phyloP scores from a whole-genome alignment of 2,329 filamentous ascomycete genomes.

The Epichloe uncinata region DNA sequence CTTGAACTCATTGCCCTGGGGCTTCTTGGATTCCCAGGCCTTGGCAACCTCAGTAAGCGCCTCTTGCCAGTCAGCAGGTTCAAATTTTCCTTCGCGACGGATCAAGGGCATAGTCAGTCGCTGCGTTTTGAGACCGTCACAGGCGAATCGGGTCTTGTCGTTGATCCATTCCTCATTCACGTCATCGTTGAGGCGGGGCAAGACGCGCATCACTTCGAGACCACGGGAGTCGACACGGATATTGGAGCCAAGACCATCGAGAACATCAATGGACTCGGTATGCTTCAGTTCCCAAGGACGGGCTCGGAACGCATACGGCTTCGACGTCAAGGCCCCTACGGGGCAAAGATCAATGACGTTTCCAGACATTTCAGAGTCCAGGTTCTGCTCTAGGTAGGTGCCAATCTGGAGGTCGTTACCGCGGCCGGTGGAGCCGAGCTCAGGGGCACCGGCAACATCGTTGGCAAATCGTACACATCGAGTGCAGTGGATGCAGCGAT shows the following conservation, averaged over 20 bases:
- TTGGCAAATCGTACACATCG: conserved; percentile 96
- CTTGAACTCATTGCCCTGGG: conserved; percentile 92
- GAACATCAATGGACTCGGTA: conserved; percentile 88
- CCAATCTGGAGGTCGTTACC: conserved; percentile 97
- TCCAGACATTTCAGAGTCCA: conserved; percentile 88
- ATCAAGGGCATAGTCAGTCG: conserved; percentile 85
- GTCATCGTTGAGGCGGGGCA: conserved; percentile 90
- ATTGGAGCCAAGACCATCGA: conserved; percentile 85
- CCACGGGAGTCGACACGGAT: conserved; percentile 89
- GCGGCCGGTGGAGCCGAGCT: conserved; percentile 86
- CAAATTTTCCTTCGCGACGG: conserved; percentile 78
- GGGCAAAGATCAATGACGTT: conserved; percentile 98
- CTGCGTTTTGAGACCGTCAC: conserved; percentile 93
- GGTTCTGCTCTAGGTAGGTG: conserved; percentile 87
- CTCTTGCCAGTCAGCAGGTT: conserved; percentile 91
- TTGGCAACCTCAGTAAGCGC: conserved; percentile 76
- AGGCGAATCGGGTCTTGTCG: conserved; percentile 93
- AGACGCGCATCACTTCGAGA: conserved; percentile 87
- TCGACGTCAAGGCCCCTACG: conserved; percentile 89
- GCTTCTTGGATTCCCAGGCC: conserved; percentile 65
- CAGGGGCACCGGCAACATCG: conserved; percentile 88
- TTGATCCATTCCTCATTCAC: conserved; percentile 99
- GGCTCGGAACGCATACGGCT: conserved; percentile 94
- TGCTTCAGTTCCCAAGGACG: conserved; percentile 96
- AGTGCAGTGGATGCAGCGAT: conserved; percentile 98